Conservation (phyloP, 179 eudicot species). For the Drosera spatulata region DNA sequence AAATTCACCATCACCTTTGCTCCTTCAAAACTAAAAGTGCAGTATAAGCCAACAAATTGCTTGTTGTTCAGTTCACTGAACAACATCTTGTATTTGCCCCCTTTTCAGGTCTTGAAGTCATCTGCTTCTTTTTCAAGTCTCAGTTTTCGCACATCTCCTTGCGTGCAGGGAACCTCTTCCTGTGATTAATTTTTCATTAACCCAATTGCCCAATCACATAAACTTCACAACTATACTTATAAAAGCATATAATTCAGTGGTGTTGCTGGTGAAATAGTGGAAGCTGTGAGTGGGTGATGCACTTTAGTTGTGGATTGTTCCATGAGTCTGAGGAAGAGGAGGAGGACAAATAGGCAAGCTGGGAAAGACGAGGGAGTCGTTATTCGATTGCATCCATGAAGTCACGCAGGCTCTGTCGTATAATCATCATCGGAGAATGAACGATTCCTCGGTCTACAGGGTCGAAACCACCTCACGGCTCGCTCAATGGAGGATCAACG, state of each 20-base stretch:
- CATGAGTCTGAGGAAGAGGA: conserved; percentile 3
- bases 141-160: conserved; percentile 7
- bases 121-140: no score
- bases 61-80: no score
- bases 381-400: conserved; percentile 78
- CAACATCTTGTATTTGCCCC: no score
- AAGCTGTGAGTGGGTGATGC: conserved; percentile 4
- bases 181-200: background rate
- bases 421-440: conserved; percentile 37
- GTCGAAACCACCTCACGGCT: conserved; percentile 79
- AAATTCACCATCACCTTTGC: no score
- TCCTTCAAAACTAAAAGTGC: no score
- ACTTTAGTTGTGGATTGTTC: no score
- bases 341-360: conserved; percentile 23
- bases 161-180: conserved; percentile 31
- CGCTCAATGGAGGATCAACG: conserved; percentile 92
- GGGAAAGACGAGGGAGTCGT: conserved; percentile 58
- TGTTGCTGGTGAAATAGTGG: conserved; percentile 7
- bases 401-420: conserved; percentile 43
- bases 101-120: no score
- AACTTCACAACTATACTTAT: background rate
- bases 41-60: no score
- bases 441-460: conserved; percentile 40
- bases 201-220: background rate
- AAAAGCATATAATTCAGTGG: no score